phyloP scores from a whole-genome alignment of 257 asterid genomes.

The Nemophila menziesii region DNA sequence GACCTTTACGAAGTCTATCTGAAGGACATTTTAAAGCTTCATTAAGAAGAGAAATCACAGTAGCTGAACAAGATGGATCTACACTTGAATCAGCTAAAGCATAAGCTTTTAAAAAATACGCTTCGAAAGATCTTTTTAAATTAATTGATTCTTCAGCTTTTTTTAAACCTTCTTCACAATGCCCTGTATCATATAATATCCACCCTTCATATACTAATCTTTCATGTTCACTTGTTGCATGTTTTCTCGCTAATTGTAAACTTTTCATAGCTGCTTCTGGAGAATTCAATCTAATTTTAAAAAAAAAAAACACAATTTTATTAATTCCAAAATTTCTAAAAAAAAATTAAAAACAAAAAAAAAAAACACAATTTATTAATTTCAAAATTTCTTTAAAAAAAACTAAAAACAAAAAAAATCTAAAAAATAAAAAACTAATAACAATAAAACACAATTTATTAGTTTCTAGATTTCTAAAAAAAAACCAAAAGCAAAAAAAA shows the following conservation, averaged over 20 bases:
- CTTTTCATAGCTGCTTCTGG: constrained; percentile 99
- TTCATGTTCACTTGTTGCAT: constrained; percentile 83
- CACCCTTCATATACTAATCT: constrained; percentile 94
- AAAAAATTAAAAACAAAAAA: too few species aligned
- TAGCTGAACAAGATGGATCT: constrained; percentile 85
- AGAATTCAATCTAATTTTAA: constrained; percentile 79
- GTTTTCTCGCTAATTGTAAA: constrained; percentile 82
- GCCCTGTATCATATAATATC: constrained; percentile 94
- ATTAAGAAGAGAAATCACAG: constrained; percentile 81
- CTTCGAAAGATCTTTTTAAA: constrained; percentile 93
- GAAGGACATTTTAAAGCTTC: constrained; percentile 97
- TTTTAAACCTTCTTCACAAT: constrained; percentile 81
- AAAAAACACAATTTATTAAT: too few species aligned
- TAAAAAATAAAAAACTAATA: too few species aligned
- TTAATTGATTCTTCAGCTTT: constrained; percentile 93
- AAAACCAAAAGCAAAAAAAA: too few species aligned
- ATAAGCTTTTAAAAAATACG: constrained; percentile 95
- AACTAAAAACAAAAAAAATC: too few species aligned
- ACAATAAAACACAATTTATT: too few species aligned
- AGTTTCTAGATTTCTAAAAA: too few species aligned
- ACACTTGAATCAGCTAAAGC: constrained; percentile 96
- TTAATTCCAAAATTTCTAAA: too few species aligned
- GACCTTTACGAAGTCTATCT: constrained; percentile 98
- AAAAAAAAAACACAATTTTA: too few species aligned
- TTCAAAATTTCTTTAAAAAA: too few species aligned